Evolutionary conservation across 192 early-diverging fungal genomes (phyloP), one percentile per base, ranked within the genome.

Genomic region (Coemansia furcata): DNA sequence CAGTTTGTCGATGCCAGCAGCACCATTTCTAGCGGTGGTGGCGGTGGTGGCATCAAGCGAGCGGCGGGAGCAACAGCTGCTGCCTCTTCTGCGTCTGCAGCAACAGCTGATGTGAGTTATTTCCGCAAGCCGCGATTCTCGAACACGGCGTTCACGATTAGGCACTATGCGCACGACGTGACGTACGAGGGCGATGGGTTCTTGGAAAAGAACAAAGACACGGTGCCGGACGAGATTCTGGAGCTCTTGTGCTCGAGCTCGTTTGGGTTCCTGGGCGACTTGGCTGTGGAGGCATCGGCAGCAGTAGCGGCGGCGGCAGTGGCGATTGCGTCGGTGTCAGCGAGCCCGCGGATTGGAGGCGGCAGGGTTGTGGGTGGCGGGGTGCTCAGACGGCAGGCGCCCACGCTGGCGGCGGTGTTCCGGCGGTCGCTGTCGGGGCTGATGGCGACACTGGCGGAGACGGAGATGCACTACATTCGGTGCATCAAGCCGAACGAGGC

Each of bases 401-500:
- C 80, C 23, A 83, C 80, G 49, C 69, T 83, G 37, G 76, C 76
- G 3, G 76, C 72, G 38, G 76, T 78, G 43, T 83, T 83, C 66
- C 71, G 83, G 75, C 76, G 76, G 29, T 97, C 95, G 8, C 83
- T 99, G 58, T 91, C 94, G 6, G 91, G 89, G 54, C 87, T 99
- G 32, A 95, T 99, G 97, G 89, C 89, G 33, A 98, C 96, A 17
- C 89, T 99, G 74, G 88, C 89, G 29, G 86, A 87, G 62, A 99
- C 97, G 39, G 91, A 97, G 55, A 92, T 92, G 60, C 93, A 96
- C 70, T 99, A 98, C 68, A 96, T 99, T 63, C 94, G 97, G 60
- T 99, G 97, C 83, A 97, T 99, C 83, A 98, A 98, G 84, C 96
- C 97, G 30, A 99, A 99, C 80, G 93, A 92, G 73, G 90, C 88